Evolutionary conservation across 169 alveolate genomes (phyloP).

Genomic region (Cryptosporidium ryanae): DNA sequence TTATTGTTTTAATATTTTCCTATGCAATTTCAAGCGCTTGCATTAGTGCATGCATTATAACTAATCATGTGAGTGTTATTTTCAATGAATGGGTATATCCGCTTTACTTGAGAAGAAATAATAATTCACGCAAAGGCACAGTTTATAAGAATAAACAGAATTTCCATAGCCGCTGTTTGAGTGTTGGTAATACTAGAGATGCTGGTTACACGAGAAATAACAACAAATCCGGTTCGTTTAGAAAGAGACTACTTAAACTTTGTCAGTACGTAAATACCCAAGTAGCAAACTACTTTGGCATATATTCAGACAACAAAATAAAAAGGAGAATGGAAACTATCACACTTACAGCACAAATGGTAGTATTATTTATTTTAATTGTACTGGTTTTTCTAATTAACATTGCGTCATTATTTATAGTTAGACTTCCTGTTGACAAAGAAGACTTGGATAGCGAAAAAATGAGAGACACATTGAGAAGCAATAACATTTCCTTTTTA

Average conservation of each 20-base stretch:
- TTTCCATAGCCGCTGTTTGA: not conserved
- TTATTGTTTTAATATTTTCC: constrained; percentile 23
- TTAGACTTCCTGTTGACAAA: constrained; percentile 24
- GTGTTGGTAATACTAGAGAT: not conserved
- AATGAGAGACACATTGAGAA: not conserved
- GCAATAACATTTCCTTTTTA: not conserved
- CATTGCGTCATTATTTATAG: constrained; percentile 28
- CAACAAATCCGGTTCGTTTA: not conserved
- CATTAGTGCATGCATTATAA: constrained; percentile 29
- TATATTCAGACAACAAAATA: constrained; percentile 22
- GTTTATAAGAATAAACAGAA: not conserved
- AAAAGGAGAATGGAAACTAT: constrained; percentile 21
- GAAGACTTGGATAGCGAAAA: not conserved
- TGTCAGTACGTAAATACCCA: not conserved
- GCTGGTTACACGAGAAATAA: not conserved
- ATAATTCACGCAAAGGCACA: not conserved
- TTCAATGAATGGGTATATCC: constrained; percentile 32
- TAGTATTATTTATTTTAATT: constrained; percentile 6
- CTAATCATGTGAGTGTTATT: constrained; percentile 37
- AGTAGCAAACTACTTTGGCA: constrained; percentile 42
- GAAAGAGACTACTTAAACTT: not conserved
- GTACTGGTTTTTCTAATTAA: constrained; percentile 7
- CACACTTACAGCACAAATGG: constrained; percentile 11
- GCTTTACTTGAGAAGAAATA: not conserved
- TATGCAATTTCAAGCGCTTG: constrained; percentile 60